Conservation (phyloP, 768 basidiomycete genomes). For the Podaxis sp. region DNA sequence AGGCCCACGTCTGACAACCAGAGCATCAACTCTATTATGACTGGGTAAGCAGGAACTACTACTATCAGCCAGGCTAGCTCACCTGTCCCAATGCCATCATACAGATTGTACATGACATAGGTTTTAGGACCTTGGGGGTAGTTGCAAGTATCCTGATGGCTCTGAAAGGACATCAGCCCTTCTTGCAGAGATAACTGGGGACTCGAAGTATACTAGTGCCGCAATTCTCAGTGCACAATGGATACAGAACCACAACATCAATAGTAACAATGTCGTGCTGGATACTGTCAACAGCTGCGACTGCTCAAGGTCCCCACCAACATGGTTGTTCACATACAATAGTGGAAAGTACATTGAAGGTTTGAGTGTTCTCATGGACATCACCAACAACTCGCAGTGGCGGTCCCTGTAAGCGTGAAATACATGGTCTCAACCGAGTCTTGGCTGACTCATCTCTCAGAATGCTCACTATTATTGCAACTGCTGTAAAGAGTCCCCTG, state of each 20-base stretch:
- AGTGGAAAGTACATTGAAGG: conserved; percentile 55
- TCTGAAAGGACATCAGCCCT: conserved; percentile 42
- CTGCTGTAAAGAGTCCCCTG: conserved; percentile 37
- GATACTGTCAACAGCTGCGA: conserved; percentile 46
- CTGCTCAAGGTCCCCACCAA: conserved; percentile 43
- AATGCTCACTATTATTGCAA: conserved; percentile 29
- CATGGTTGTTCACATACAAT: conserved; percentile 54
- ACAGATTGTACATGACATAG: conserved; percentile 39
- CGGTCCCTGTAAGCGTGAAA: conserved; percentile 33
- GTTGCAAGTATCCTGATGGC: neutral
- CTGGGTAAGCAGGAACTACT: conserved; percentile 33
- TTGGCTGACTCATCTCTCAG: neutral
- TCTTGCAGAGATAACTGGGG: conserved; percentile 43
- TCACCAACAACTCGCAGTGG: conserved; percentile 43
- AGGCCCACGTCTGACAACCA: conserved; percentile 41
- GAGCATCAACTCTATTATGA: conserved; percentile 48
- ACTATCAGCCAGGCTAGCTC: neutral
- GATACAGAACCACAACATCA: conserved; percentile 46
- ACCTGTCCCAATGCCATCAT: neutral
- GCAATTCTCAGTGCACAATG: conserved; percentile 46
- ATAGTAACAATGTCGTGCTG: conserved; percentile 38
- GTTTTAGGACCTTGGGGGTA: conserved; percentile 9
- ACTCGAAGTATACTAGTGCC: conserved; percentile 43
- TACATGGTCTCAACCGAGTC: neutral
- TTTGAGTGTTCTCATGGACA: conserved; percentile 39